These are phyloP conservation scores for Elongisporangium anandrum DNA, from an alignment of 352 stramenopile species.

Conservation along the genomic window DNA sequence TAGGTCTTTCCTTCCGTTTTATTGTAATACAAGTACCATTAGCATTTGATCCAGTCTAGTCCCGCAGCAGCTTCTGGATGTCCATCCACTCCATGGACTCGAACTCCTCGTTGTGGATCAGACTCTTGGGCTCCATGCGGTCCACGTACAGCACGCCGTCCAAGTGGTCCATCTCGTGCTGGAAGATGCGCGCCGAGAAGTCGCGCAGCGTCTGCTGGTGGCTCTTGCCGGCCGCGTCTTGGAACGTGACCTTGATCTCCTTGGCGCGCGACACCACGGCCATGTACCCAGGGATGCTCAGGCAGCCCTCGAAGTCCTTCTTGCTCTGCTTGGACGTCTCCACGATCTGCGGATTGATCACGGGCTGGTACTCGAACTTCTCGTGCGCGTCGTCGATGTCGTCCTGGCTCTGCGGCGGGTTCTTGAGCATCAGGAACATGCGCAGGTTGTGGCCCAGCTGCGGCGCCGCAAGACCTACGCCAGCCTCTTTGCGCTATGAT, in stretches of 20 bases:
- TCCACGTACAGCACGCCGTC: slow-evolving; percentile 77
- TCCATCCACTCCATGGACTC: slow-evolving; percentile 52
- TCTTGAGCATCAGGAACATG: slow-evolving; percentile 82
- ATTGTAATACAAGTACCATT: slow-evolving; percentile 13
- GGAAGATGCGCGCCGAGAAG: slow-evolving; percentile 80
- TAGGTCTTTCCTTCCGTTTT: too few relatives aligned
- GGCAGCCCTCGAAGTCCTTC: slow-evolving; percentile 82
- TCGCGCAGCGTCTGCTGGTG: slow-evolving; percentile 56
- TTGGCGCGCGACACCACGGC: slow-evolving; percentile 58
- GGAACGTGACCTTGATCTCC: slow-evolving; percentile 66
- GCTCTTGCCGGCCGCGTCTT: slow-evolving; percentile 40
- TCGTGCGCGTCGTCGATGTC: slow-evolving; percentile 29
- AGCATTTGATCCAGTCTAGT: neutral
- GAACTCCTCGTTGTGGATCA: slow-evolving; percentile 86
- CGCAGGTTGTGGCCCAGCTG: slow-evolving; percentile 74
- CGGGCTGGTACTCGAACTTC: slow-evolving; percentile 60
- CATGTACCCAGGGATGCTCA: slow-evolving; percentile 80
- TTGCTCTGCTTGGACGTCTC: slow-evolving; percentile 35
- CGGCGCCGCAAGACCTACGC: slow-evolving; percentile 71
- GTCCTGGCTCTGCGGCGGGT: slow-evolving; percentile 48
- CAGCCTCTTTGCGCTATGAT: slow-evolving; percentile 49
- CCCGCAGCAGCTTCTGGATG: slow-evolving; percentile 51
- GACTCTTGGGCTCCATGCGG: slow-evolving; percentile 51
- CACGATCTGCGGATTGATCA: slow-evolving; percentile 77
- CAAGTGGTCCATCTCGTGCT: slow-evolving; percentile 81